phyloP scores from a whole-genome alignment of 2,329 filamentous ascomycete genomes.

The Cephalotrichum gorgonifer region DNA sequence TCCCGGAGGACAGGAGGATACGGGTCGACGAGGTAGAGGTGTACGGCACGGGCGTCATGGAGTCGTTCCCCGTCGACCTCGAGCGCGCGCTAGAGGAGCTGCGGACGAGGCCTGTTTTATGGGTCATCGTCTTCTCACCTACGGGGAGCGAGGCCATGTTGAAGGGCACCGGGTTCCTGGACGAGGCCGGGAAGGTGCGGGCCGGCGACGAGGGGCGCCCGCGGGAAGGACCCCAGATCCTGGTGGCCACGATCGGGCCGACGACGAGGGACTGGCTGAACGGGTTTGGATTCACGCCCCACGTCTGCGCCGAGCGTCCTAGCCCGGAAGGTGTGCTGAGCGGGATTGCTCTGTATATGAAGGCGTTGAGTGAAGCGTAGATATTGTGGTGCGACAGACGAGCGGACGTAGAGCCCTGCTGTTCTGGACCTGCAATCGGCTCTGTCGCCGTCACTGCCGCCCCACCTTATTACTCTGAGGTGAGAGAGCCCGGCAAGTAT shows the following conservation, averaged over 20 bases:
- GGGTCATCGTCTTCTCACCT: slow-evolving; percentile 44
- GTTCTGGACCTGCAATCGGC: no score
- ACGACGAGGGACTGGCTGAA: slow-evolving; percentile 73
- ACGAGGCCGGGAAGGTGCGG: slow-evolving; percentile 19
- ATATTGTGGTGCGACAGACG: not conserved
- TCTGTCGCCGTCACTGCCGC: no score
- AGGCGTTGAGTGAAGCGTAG: not conserved
- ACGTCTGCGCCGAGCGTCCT: slow-evolving; percentile 73
- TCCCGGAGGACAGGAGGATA: slow-evolving; percentile 43
- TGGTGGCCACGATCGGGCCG: slow-evolving; percentile 82
- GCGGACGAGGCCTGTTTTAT: slow-evolving; percentile 47
- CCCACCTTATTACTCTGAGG: no score
- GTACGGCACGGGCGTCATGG: slow-evolving; percentile 79
- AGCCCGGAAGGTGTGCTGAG: slow-evolving; percentile 69
- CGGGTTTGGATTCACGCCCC: slow-evolving; percentile 56
- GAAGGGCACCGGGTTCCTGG: slow-evolving; percentile 39
- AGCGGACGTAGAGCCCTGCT: no score
- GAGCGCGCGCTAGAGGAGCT: slow-evolving; percentile 42
- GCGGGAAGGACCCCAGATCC: slow-evolving; percentile 36
- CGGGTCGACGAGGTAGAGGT: slow-evolving; percentile 69
- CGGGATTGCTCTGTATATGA: slow-evolving; percentile 39
- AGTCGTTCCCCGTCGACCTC: slow-evolving; percentile 64
- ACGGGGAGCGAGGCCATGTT: slow-evolving; percentile 56
- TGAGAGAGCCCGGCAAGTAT: no score
- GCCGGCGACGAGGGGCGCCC: slow-evolving; percentile 21